phyloP scores from a whole-genome alignment of 352 stramenopile species.

The Phytophthora tentaculata region DNA sequence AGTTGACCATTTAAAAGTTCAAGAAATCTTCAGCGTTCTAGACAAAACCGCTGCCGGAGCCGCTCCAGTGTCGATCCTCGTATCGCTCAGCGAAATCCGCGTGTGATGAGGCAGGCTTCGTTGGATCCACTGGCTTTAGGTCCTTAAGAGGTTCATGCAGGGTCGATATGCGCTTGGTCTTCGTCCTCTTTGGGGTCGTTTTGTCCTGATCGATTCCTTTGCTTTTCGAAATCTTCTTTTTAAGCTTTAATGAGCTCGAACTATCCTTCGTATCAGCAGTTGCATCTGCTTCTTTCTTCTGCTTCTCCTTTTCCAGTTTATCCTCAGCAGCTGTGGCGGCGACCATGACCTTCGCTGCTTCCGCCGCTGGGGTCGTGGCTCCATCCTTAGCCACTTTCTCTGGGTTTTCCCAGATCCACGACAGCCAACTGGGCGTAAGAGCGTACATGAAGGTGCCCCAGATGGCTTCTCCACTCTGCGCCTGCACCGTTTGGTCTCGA shows the following conservation, averaged over 20 bases:
- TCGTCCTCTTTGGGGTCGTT: slow-evolving; percentile 15
- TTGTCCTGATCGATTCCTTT: background rate
- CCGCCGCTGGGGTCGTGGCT: slow-evolving; percentile 18
- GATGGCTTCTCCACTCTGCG: slow-evolving; percentile 78
- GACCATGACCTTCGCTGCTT: slow-evolving; percentile 41
- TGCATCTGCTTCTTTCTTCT: slow-evolving; percentile 7
- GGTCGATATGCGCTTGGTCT: slow-evolving; percentile 17
- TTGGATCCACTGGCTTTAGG: slow-evolving; percentile 10
- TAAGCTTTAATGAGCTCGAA: slow-evolving; percentile 19
- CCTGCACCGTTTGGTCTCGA: slow-evolving; percentile 82
- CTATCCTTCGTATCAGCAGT: slow-evolving; percentile 5
- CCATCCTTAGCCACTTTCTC: slow-evolving; percentile 22
- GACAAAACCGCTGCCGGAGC: slow-evolving; percentile 49
- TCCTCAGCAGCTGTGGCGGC: slow-evolving; percentile 42
- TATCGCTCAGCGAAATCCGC: slow-evolving; percentile 40
- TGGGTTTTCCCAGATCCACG: slow-evolving; percentile 72
- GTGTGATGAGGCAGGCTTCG: slow-evolving; percentile 18
- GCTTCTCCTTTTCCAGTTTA: slow-evolving; percentile 31
- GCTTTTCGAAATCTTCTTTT: slow-evolving; percentile 17
- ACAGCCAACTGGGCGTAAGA: slow-evolving; percentile 73
- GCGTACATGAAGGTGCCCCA: slow-evolving; percentile 86
- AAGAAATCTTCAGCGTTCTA: slow-evolving; percentile 6
- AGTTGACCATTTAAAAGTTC: slow-evolving; percentile 23
- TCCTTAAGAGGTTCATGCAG: slow-evolving; percentile 1
- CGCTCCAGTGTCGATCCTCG: slow-evolving; percentile 51